Evolutionary conservation across 192 early-diverging fungal genomes (phyloP), one percentile per base, ranked within the genome.

Genomic region (Coemansia sp.): DNA sequence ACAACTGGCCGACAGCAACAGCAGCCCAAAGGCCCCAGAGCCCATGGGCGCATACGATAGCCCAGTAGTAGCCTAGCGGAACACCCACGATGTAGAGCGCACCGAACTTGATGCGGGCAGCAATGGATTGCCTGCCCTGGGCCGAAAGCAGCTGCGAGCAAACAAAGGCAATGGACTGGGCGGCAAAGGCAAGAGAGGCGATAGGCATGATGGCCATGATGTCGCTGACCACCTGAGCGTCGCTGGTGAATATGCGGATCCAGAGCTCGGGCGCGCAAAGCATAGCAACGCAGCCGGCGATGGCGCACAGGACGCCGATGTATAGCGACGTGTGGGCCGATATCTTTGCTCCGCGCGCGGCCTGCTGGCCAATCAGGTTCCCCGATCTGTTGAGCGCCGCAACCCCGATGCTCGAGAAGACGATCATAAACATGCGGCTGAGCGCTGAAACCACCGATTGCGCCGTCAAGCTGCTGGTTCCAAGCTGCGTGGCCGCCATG

Each of bases 361-460:
- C 39, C 16, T 62, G 74, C n/a, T 49, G 62, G 4, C 92, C 92
- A 26, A 93, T 81, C 5, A 91, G 80, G 66, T 91, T 90, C 14
- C 92, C 95, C 21, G 94, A 87, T 16, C 97, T 85, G 60, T 93
- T 94, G 12, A 92, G 87, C 0, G 90, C 85, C 0, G 91, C 92
- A 21, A 97, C 86, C 20, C 91, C 81, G n/a, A 96, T 75, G 57
- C 76, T 69, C 4, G 81, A 83, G 5, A 93, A 92, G 21, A 92
- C 73, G 15, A 90, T 90, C 71, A 91, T 94, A 10, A 89, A 75
- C 61, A 92, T 67, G 44, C 86, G 78, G 6, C 86, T 78, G 9
- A 92, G 90, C 24, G 91, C 93, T 18, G 95, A 77, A 1, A 92
- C 69, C 57, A 93, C 81, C 11, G 90, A 85, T 64, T 99, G 97